Conservation (phyloP, 768 basidiomycete species). For the Russula lepida region DNA sequence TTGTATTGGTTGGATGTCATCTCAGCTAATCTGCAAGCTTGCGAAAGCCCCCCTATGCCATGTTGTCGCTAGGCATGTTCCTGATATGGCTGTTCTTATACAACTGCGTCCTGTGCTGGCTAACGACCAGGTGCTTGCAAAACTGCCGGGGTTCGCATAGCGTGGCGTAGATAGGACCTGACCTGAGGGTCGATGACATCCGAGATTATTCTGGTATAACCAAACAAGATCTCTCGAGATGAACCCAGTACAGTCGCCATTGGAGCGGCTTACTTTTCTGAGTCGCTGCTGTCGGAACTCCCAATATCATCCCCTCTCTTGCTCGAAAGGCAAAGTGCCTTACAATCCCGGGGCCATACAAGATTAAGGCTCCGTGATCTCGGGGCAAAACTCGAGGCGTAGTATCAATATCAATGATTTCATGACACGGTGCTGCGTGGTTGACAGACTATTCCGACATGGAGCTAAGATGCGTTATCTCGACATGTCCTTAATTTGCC, state of each 20-base stretch:
- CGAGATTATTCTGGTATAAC: too few relatives aligned
- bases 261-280: neutral
- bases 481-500: neutral
- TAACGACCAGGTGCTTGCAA: too few relatives aligned
- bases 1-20: neutral
- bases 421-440: neutral
- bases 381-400: neutral
- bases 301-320: too few relatives aligned
- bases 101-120: neutral
- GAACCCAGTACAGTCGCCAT: too few relatives aligned
- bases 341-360: too few relatives aligned
- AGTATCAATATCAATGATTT: neutral
- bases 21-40: neutral
- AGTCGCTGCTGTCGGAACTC: too few relatives aligned
- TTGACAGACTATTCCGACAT: neutral
- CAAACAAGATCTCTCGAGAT: too few relatives aligned
- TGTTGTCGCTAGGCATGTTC: neutral
- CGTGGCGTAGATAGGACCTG: neutral
- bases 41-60: neutral
- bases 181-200: too few relatives aligned
- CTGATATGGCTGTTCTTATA: neutral
- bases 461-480: neutral
- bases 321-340: too few relatives aligned
- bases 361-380: too few relatives aligned
- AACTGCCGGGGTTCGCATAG: too few relatives aligned